Evolutionary conservation across 2,329 filamentous ascomycete genomes (phyloP).

Genomic region (Elsinoe australis): DNA sequence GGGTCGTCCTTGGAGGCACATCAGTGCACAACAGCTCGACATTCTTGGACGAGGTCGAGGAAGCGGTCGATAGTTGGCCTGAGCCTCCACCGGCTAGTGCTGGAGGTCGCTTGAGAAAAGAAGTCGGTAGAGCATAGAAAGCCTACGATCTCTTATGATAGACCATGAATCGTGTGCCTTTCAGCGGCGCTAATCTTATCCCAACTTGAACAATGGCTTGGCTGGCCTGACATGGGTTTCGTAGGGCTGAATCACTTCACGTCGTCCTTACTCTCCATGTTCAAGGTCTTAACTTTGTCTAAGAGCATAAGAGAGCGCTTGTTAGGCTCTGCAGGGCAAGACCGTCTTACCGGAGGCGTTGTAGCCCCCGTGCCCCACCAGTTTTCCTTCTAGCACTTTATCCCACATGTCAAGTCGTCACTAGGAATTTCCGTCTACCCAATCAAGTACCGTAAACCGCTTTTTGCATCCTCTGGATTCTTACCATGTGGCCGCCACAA

Average conservation of each 20-base stretch:
- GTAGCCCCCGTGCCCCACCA: too few relatives aligned
- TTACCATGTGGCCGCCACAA: slow-evolving; percentile 12
- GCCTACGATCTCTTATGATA: neutral
- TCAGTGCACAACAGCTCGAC: slow-evolving; percentile 77
- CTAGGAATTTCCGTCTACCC: neutral
- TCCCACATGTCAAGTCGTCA: slow-evolving; percentile 5
- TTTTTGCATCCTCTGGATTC: neutral
- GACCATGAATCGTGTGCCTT: slow-evolving; percentile 5
- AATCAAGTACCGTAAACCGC: neutral
- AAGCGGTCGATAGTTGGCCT: slow-evolving; percentile 80
- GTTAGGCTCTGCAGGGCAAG: too few relatives aligned
- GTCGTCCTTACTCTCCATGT: neutral
- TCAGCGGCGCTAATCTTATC: slow-evolving; percentile 11
- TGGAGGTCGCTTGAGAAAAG: slow-evolving; percentile 54
- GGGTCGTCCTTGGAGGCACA: slow-evolving; percentile 84
- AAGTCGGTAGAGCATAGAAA: slow-evolving; percentile 43
- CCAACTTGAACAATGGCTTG: slow-evolving; percentile 9
- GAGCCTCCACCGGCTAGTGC: slow-evolving; percentile 55
- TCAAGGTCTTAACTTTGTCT: neutral
- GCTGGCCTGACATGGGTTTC: slow-evolving; percentile 2
- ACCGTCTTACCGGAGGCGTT: too few relatives aligned
- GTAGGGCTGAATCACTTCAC: slow-evolving; percentile 14
- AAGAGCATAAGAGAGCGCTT: too few relatives aligned
- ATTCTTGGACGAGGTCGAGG: slow-evolving; percentile 87
- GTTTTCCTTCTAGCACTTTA: too few relatives aligned